A percentile compares a stretch with the other conserved stretches of the same genome.
phyloP scores from a whole-genome alignment of 1,139 yeast species.

The Pichia sp. region DNA sequence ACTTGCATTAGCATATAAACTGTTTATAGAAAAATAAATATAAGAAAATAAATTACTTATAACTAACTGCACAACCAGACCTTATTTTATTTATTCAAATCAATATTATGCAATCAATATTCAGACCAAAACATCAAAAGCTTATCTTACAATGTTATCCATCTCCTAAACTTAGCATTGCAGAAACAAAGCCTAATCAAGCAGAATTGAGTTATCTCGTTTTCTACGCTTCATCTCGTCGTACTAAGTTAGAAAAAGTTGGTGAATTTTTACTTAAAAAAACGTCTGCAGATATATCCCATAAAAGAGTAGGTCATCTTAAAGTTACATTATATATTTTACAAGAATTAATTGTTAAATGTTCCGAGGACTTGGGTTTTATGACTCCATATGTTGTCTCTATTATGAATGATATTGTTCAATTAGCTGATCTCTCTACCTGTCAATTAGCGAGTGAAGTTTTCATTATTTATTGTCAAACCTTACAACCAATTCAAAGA shows the following conservation, averaged over 20 bases:
- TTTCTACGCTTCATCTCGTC: constrained; percentile 84
- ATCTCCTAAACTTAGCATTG: constrained; percentile 51
- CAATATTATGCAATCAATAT: constrained; percentile 13
- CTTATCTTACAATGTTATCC: constrained; percentile 90
- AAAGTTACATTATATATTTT: constrained; percentile 75
- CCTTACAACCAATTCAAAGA: constrained; percentile 50
- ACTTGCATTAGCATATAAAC: too few relatives aligned
- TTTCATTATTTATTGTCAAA: constrained; percentile 54
- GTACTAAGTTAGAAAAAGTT: constrained; percentile 84
- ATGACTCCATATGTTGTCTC: constrained; percentile 60
- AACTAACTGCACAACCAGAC: not conserved
- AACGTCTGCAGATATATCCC: constrained; percentile 56
- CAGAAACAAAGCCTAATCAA: constrained; percentile 85
- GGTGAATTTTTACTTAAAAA: constrained; percentile 61
- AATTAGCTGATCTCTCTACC: constrained; percentile 49
- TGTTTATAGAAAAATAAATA: too few relatives aligned
- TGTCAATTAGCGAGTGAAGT: constrained; percentile 47
- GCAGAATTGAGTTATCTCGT: constrained; percentile 84
- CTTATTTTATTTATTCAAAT: too few relatives aligned
- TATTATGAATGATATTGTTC: constrained; percentile 40
- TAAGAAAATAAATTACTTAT: too few relatives aligned
- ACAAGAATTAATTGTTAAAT: constrained; percentile 62
- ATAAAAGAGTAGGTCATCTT: constrained; percentile 67
- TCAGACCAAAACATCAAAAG: constrained; percentile 75
- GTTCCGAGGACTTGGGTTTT: constrained; percentile 77